These are phyloP conservation scores for Triadica sebifera DNA, from an alignment of 345 rosid species.

Conservation along the genomic window DNA sequence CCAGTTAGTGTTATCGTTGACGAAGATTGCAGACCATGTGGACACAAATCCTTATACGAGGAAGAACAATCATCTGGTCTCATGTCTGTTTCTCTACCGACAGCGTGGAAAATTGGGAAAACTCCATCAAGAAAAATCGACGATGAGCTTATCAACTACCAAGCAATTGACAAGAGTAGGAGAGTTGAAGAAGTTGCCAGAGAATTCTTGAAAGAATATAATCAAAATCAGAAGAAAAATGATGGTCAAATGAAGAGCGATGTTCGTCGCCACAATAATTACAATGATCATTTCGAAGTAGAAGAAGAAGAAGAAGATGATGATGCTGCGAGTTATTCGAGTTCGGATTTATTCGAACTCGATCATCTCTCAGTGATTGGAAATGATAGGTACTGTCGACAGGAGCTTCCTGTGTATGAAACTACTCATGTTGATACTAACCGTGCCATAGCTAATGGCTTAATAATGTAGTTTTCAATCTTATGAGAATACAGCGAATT, in stretches of 20 bases:
- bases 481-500: not conserved
- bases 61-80: constrained; percentile 16
- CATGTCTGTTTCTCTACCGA: constrained; percentile 39
- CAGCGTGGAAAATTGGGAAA: constrained; percentile 47
- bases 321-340: constrained; percentile 31
- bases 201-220: constrained; percentile 42
- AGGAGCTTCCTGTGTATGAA: constrained; percentile 73
- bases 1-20: constrained; percentile 73
- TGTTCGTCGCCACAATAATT: not conserved
- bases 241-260: not conserved
- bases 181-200: constrained; percentile 48
- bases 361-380: constrained; percentile 30
- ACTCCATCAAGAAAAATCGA: constrained; percentile 31
- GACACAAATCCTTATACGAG: constrained; percentile 39
- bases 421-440: constrained; percentile 51
- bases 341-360: constrained; percentile 34
- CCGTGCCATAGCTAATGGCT: constrained; percentile 53
- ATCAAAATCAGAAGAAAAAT: constrained; percentile 32
- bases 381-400: constrained; percentile 34
- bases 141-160: constrained; percentile 12
- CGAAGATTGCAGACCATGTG: constrained; percentile 60
- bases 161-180: constrained; percentile 26
- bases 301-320: constrained; percentile 18
- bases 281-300: not conserved
- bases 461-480: constrained; percentile 9